These are phyloP conservation scores for Sporisorium scitamineum DNA, from an alignment of 1,284 basidiomycete species.

Conservation along the genomic window DNA sequence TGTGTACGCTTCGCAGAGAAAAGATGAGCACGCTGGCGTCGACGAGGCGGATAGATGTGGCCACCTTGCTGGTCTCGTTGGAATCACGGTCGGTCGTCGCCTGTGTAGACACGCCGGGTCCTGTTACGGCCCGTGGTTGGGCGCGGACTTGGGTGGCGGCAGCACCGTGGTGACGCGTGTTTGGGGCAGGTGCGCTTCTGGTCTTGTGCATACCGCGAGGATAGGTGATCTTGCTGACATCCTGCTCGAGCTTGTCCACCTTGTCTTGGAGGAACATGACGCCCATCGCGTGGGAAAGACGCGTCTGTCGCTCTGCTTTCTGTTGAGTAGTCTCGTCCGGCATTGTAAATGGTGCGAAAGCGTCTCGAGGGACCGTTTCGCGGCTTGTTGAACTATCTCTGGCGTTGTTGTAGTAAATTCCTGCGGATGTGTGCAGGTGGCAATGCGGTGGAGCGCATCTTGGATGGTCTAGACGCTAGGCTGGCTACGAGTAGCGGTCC, in stretches of 20 bases:
- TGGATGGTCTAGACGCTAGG: constrained; percentile 7
- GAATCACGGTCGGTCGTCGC: background rate
- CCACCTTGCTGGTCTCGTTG: background rate
- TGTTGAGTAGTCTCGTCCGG: constrained; percentile 30
- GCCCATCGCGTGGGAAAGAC: constrained; percentile 60
- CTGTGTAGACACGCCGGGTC: constrained; percentile 11
- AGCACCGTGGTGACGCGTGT: background rate
- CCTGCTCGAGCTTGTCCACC: constrained; percentile 54
- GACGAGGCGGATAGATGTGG: constrained; percentile 69
- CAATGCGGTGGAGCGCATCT: constrained; percentile 16
- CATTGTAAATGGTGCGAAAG: constrained; percentile 1
- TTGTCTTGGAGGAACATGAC: constrained; percentile 62
- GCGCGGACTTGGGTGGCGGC: background rate
- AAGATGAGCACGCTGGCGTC: constrained; percentile 89
- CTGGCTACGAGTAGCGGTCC: background rate
- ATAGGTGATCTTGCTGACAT: constrained; percentile 45
- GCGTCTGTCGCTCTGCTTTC: constrained; percentile 38
- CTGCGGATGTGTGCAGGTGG: constrained; percentile 12
- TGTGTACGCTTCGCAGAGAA: constrained; percentile 82
- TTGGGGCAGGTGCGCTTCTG: constrained; percentile 15
- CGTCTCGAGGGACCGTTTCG: background rate
- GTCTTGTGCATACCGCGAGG: constrained; percentile 32
- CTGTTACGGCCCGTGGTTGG: constrained; percentile 34
- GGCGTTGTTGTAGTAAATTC: background rate
- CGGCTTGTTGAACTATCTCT: background rate